phyloP scores from a whole-genome alignment of 1,284 basidiomycete species.

The Apiotrichum domesticum region DNA sequence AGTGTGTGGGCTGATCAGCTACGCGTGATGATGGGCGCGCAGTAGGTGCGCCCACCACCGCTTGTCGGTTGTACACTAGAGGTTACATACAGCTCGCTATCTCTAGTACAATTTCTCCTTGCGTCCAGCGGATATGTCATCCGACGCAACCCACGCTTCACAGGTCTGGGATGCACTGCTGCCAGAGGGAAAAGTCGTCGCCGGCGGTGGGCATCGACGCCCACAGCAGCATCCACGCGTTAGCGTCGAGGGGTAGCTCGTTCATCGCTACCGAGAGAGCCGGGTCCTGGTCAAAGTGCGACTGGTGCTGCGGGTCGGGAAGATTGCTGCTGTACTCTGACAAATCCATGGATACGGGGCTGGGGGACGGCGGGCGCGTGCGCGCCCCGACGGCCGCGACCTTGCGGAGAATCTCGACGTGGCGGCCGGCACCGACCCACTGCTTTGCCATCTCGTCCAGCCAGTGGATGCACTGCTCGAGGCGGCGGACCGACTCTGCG shows the following conservation, averaged over 20 bases:
- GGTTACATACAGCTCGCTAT: no score
- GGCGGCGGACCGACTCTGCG: constrained; percentile 5
- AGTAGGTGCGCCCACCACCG: no score
- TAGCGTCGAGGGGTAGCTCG: constrained; percentile 8
- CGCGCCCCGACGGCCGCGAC: constrained; percentile 6
- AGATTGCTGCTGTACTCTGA: neutral
- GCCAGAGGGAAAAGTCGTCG: constrained; percentile 17
- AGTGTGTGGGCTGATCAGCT: no score
- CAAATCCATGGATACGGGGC: neutral
- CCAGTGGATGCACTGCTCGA: constrained; percentile 20
- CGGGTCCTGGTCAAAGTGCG: neutral
- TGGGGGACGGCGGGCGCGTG: constrained; percentile 10
- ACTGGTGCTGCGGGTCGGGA: neutral
- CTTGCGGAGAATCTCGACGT: constrained; percentile 19
- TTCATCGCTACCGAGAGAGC: neutral
- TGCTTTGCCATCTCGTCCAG: constrained; percentile 15
- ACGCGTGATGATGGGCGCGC: no score
- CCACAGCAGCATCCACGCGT: constrained; percentile 20
- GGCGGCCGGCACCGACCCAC: constrained; percentile 14
- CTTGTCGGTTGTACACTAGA: no score
- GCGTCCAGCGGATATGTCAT: no score
- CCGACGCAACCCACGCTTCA: no score
- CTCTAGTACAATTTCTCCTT: no score
- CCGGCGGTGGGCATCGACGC: constrained; percentile 18
- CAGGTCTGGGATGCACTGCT: constrained; percentile 16